These are phyloP conservation scores for Penicillium alfredii DNA, from an alignment of 495 filamentous ascomycete genomes.

Conservation along the genomic window DNA sequence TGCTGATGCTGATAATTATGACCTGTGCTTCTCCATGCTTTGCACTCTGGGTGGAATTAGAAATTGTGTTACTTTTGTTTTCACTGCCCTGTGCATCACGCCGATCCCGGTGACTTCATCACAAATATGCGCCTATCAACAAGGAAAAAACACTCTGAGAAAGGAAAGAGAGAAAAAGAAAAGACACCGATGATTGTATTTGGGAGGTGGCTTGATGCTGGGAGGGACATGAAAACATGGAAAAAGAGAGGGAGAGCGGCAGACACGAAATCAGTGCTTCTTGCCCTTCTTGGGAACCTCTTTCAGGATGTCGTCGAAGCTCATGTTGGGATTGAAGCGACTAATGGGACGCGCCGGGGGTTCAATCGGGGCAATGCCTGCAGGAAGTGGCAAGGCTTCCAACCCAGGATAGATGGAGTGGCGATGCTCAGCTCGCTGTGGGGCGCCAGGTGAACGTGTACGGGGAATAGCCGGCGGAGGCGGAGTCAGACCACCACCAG, in stretches of 20 bases:
- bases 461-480: slow-evolving; percentile 39
- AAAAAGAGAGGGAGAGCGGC: slow-evolving; percentile 9
- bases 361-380: slow-evolving; percentile 44
- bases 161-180: slow-evolving; percentile 9
- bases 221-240: slow-evolving; percentile 2
- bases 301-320: slow-evolving; percentile 48
- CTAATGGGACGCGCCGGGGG: slow-evolving; percentile 34
- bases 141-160: slow-evolving; percentile 10
- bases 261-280: slow-evolving; percentile 23
- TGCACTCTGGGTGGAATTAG: too few species aligned
- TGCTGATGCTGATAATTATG: slow-evolving; percentile 20
- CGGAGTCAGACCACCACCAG: slow-evolving; percentile 25
- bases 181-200: too few species aligned
- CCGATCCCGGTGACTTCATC: slow-evolving; percentile 22
- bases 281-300: slow-evolving; percentile 39
- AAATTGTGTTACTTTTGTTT: slow-evolving; percentile 17
- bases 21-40: slow-evolving; percentile 17
- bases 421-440: slow-evolving; percentile 30
- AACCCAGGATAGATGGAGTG: slow-evolving; percentile 43
- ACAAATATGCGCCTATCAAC: slow-evolving; percentile 32
- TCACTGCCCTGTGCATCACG: slow-evolving; percentile 22
- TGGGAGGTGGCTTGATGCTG: too few species aligned
- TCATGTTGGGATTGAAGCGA: slow-evolving; percentile 47
- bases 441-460: slow-evolving; percentile 35
- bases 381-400: slow-evolving; percentile 48